phyloP scores from a whole-genome alignment of 306 rosid genomes.

The Citrullus mucosospermus region DNA sequence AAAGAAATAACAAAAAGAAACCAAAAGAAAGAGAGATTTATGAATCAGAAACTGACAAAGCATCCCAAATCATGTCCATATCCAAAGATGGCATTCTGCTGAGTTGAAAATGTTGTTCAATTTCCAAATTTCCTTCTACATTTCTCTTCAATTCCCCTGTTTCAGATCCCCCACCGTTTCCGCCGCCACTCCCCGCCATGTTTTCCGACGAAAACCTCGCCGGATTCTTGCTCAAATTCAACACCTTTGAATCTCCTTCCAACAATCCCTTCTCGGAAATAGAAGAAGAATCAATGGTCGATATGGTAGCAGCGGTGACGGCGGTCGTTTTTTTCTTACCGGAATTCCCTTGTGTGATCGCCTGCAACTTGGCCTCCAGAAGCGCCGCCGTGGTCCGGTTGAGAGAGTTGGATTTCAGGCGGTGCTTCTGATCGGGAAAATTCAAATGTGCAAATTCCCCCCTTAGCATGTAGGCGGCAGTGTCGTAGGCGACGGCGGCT shows the following conservation, averaged over 20 bases:
- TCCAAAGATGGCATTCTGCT: conserved; percentile 96
- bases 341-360: conserved; percentile 29
- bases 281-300: conserved; percentile 8
- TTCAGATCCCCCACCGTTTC: conserved; percentile 7
- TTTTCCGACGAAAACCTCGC: neutral
- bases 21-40: conserved; percentile 2
- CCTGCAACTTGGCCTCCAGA: conserved; percentile 66
- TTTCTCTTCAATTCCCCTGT: conserved; percentile 34
- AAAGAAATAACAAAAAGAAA: neutral
- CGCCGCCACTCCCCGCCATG: neutral
- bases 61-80: conserved; percentile 92
- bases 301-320: neutral
- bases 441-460: conserved; percentile 81
- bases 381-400: conserved; percentile 67
- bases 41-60: conserved; percentile 58
- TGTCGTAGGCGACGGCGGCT: conserved; percentile 88
- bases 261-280: conserved; percentile 7
- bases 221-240: neutral
- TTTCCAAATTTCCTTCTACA: conserved; percentile 27
- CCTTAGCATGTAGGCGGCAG: conserved; percentile 77
- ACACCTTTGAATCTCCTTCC: conserved; percentile 10
- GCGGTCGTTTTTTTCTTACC: neutral
- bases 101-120: conserved; percentile 60
- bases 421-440: conserved; percentile 65
- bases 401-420: conserved; percentile 45